A percentile compares a stretch with the other conserved stretches of the same genome.
Conservation (phyloP, 129 eudicot species). For the Ambrosia artemisiifolia region DNA sequence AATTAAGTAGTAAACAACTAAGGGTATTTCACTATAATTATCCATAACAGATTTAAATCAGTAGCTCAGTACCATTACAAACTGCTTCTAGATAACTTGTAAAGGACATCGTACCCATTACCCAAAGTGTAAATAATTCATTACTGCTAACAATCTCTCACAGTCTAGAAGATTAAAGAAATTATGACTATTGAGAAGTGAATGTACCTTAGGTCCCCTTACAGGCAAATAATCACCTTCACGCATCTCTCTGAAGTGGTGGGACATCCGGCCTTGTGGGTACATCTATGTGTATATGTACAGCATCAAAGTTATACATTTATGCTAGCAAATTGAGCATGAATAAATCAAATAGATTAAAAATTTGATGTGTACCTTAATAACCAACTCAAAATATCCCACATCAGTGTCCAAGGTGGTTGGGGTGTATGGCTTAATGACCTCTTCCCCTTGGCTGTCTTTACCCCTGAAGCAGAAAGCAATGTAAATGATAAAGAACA, state of each 20-base stretch:
- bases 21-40: background rate
- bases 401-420: background rate
- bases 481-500: background rate
- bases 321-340: background rate
- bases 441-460: slow-evolving; percentile 93
- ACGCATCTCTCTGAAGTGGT: slow-evolving; percentile 86
- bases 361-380: background rate
- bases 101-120: background rate
- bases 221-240: slow-evolving; percentile 87
- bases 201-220: slow-evolving; percentile 86
- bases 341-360: background rate
- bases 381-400: background rate
- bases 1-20: background rate
- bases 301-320: slow-evolving; percentile 1
- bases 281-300: slow-evolving; percentile 56
- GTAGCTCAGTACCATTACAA: background rate
- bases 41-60: background rate
- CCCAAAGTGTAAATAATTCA: background rate
- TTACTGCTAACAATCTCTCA: background rate
- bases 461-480: slow-evolving; percentile 58
- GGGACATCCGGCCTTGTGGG: slow-evolving; percentile 99
- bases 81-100: background rate
- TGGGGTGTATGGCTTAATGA: slow-evolving; percentile 60
- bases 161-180: slow-evolving; percentile 12
- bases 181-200: background rate